Conservation (phyloP, 1,284 basidiomycete genomes). For the Trichosporon ovoides region DNA sequence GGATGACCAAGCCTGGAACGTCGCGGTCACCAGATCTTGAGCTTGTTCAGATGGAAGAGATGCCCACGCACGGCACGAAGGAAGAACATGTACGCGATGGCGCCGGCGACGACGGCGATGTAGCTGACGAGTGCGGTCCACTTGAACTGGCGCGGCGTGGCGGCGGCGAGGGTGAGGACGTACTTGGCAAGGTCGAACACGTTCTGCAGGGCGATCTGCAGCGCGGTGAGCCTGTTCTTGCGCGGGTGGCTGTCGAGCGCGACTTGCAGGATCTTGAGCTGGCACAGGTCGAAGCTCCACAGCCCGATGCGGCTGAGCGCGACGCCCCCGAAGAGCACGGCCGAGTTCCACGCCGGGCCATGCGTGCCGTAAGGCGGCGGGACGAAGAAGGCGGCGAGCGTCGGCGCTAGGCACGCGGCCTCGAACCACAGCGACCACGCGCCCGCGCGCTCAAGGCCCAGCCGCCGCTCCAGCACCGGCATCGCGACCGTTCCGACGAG, state of each 20-base stretch:
- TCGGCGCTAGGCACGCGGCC: conserved; percentile 40
- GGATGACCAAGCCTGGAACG: no score
- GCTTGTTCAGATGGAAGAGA: conserved; percentile 34
- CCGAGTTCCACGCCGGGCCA: conserved; percentile 32
- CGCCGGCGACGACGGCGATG: conserved; percentile 35
- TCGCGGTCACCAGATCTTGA: conserved; percentile 15
- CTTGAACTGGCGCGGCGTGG: conserved; percentile 36
- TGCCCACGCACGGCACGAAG: conserved; percentile 37
- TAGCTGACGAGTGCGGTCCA: conserved; percentile 49
- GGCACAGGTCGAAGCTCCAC: conserved; percentile 51
- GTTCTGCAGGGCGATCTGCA: conserved; percentile 49
- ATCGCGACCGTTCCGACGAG: conserved; percentile 51
- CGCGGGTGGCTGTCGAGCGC: conserved; percentile 45
- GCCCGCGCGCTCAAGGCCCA: conserved; percentile 48
- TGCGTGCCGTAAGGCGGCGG: conserved; percentile 33
- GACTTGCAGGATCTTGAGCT: conserved; percentile 48
- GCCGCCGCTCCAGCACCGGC: conserved; percentile 46
- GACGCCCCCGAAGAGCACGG: conserved; percentile 37
- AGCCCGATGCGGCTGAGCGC: conserved; percentile 45
- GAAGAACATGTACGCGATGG: conserved; percentile 32
- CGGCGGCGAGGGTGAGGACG: conserved; percentile 30
- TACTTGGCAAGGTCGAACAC: conserved; percentile 48
- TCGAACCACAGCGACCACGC: conserved; percentile 51
- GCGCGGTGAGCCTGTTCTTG: conserved; percentile 45
- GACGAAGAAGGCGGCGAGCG: conserved; percentile 32